Evolutionary conservation across 108 stramenopile genomes (phyloP).

Genomic region (Pelagomonas calceolata): DNA sequence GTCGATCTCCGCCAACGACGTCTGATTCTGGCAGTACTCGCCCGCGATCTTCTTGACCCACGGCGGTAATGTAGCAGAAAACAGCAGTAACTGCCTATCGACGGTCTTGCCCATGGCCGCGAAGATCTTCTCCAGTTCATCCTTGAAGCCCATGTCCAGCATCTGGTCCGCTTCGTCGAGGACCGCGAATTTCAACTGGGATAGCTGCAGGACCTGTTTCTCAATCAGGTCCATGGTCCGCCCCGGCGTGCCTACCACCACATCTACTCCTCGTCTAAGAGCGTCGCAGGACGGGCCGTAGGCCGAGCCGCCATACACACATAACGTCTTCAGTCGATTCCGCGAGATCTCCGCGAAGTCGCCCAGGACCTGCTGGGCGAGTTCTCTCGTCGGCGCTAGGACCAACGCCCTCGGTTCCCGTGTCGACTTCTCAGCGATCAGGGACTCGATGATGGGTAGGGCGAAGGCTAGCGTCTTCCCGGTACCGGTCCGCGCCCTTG

Average conservation of each 20-base stretch:
- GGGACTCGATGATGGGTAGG: constrained; percentile 70
- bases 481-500: constrained; percentile 90
- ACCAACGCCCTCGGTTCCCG: constrained; percentile 75
- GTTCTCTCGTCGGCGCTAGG: constrained; percentile 94
- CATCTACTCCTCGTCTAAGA: constrained; percentile 75
- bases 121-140: constrained; percentile 89
- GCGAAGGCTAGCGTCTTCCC: constrained; percentile 99
- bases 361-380: constrained; percentile 90
- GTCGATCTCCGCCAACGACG: not conserved
- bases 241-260: constrained; percentile 96
- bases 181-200: constrained; percentile 63
- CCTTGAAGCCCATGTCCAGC: constrained; percentile 99
- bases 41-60: constrained; percentile 58
- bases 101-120: constrained; percentile 50
- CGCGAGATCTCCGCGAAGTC: constrained; percentile 71
- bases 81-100: constrained; percentile 76
- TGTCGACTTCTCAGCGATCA: constrained; percentile 36
- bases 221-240: constrained; percentile 91
- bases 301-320: constrained; percentile 93
- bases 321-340: constrained; percentile 57
- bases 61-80: constrained; percentile 92
- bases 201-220: constrained; percentile 73
- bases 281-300: constrained; percentile 76
- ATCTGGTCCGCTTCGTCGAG: constrained; percentile 99
- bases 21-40: not conserved